Evolutionary conservation across 768 basidiomycete species (phyloP).

Genomic region (Trametes maxima): DNA sequence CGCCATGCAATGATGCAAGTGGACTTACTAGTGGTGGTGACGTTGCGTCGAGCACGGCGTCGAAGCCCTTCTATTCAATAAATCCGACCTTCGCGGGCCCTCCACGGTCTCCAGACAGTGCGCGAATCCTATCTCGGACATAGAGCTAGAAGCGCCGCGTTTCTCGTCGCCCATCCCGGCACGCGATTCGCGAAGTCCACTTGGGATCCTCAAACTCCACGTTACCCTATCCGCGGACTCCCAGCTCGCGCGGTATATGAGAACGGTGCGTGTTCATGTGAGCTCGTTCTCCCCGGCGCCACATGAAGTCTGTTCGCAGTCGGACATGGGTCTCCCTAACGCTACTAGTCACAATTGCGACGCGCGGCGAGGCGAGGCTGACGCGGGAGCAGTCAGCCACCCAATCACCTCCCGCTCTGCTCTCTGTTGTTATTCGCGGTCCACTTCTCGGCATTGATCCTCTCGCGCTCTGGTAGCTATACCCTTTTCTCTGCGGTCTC

Average conservation of each 20-base stretch:
- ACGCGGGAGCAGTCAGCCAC: slow-evolving; percentile 10
- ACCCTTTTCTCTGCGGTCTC: background rate
- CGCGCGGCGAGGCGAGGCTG: background rate
- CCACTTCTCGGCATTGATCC: background rate
- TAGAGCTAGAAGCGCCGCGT: background rate
- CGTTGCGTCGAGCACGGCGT: background rate
- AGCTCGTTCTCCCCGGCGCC: background rate
- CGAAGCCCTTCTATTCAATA: background rate
- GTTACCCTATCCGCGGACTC: background rate
- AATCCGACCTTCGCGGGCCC: background rate
- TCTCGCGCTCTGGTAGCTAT: slow-evolving; percentile 8
- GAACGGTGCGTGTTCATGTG: slow-evolving; percentile 1
- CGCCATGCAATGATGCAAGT: too few relatives aligned
- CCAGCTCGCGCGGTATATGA: background rate
- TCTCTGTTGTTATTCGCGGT: background rate
- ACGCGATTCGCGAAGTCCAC: background rate
- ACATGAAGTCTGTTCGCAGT: background rate
- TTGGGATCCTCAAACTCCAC: background rate
- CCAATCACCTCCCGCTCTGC: background rate
- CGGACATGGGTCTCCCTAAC: slow-evolving; percentile 3
- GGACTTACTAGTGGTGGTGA: background rate
- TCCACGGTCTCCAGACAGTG: background rate
- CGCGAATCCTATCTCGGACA: slow-evolving; percentile 2
- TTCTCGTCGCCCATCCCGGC: background rate
- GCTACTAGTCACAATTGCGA: slow-evolving; percentile 7